These are phyloP conservation scores for Phytophthora macrochlamydospora DNA, from an alignment of 352 stramenopile species.

Conservation along the genomic window DNA sequence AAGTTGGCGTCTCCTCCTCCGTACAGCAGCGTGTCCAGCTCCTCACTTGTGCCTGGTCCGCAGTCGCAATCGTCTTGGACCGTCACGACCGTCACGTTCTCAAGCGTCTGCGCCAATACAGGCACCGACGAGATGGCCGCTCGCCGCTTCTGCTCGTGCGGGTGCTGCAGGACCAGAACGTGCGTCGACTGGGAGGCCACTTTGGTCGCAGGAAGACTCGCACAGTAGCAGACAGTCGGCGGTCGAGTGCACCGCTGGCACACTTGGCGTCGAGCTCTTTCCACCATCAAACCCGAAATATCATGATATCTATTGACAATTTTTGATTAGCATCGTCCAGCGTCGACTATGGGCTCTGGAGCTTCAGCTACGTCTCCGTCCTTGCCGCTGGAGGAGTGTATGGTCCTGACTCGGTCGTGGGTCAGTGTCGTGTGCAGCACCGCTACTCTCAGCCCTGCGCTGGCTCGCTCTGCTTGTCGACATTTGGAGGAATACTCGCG, in stretches of 20 bases:
- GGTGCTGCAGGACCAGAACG: conserved; percentile 70
- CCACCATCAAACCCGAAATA: conserved; percentile 6
- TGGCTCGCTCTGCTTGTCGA: conserved; percentile 6
- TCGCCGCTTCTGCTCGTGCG: conserved; percentile 57
- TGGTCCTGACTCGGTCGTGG: conserved; percentile 3
- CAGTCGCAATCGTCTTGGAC: conserved; percentile 40
- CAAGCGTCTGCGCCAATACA: conserved; percentile 57
- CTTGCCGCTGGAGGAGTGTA: not conserved
- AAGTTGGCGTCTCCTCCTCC: conserved; percentile 16
- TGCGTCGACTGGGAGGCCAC: conserved; percentile 38
- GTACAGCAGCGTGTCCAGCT: conserved; percentile 46
- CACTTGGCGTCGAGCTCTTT: conserved; percentile 22
- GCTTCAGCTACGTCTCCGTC: no score
- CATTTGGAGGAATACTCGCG: conserved; percentile 6
- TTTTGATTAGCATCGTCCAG: no score
- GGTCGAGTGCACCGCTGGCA: conserved; percentile 56
- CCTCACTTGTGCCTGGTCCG: conserved; percentile 13
- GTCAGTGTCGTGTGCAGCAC: conserved; percentile 10
- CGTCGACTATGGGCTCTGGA: no score
- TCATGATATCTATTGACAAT: no score
- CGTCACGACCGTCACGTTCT: conserved; percentile 39
- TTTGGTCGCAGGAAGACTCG: conserved; percentile 31
- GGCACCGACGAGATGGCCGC: conserved; percentile 73
- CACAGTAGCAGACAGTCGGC: conserved; percentile 64
- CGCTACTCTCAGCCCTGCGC: conserved; percentile 8